Percentiles rank a stretch among this genome's conserved stretches.
These are phyloP conservation scores for Pseudoscleropodium purum DNA, from an alignment of 225 moss, liverwort and hornwort species.

Conservation along the genomic window DNA sequence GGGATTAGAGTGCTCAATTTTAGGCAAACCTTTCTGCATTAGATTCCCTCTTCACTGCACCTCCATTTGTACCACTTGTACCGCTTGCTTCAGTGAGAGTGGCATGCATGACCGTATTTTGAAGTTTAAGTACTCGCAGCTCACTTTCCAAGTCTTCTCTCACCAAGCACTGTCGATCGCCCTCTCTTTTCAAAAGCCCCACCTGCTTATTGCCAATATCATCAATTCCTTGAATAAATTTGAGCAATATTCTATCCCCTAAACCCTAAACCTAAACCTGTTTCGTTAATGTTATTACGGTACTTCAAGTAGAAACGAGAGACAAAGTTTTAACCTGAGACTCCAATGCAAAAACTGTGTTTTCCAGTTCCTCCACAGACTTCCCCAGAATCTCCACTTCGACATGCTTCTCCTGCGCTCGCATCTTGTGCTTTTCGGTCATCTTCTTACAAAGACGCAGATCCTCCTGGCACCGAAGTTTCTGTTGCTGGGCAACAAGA, in stretches of 20 bases:
- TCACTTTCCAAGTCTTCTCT: constrained; percentile 51
- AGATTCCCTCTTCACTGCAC: constrained; percentile 2
- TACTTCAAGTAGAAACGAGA: not conserved
- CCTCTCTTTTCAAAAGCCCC: constrained; percentile 30
- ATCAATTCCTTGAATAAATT: not conserved
- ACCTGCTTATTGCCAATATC: constrained; percentile 4
- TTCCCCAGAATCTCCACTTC: constrained; percentile 50
- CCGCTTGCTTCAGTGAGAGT: constrained; percentile 10
- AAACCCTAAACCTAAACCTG: not conserved
- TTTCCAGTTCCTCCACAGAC: constrained; percentile 76
- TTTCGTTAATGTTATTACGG: not conserved
- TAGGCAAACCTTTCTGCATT: constrained; percentile 45
- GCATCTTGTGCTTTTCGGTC: constrained; percentile 35
- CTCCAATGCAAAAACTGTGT: constrained; percentile 71
- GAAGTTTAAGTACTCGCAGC: constrained; percentile 25
- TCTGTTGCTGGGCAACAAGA: not conserved
- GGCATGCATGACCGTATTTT: constrained; percentile 22
- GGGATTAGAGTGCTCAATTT: not conserved
- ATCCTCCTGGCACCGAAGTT: constrained; percentile 22
- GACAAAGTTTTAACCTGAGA: constrained; percentile 6
- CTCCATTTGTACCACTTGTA: not conserved
- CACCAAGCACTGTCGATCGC: constrained; percentile 33
- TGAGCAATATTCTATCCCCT: not conserved
- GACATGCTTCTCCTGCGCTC: constrained; percentile 40
- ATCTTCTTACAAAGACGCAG: constrained; percentile 43